These are phyloP conservation scores for Saururus chinensis DNA, from an alignment of 164 flowering plant genomes.

Conservation along the genomic window DNA sequence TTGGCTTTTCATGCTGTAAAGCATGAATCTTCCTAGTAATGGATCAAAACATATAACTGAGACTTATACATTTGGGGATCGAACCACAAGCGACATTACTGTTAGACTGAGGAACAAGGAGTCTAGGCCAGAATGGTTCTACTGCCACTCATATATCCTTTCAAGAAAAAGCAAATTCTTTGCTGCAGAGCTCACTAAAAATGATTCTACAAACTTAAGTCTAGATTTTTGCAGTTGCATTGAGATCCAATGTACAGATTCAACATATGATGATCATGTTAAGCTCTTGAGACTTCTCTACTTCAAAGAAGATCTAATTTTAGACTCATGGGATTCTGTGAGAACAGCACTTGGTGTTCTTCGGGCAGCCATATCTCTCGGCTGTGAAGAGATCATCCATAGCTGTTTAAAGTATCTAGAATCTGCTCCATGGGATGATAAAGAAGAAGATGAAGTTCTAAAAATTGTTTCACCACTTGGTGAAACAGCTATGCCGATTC, in stretches of 20 bases:
- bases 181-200: slow-evolving; percentile 13
- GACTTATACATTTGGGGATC: slow-evolving; percentile 26
- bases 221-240: slow-evolving; percentile 16
- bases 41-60: background rate
- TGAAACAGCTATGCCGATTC: slow-evolving; percentile 44
- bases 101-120: slow-evolving; percentile 30
- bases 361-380: slow-evolving; percentile 23
- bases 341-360: slow-evolving; percentile 42
- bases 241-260: slow-evolving; percentile 35
- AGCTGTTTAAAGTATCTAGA: slow-evolving; percentile 48
- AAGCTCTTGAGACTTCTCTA: slow-evolving; percentile 38
- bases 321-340: slow-evolving; percentile 41
- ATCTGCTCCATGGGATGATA: slow-evolving; percentile 57
- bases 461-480: slow-evolving; percentile 34
- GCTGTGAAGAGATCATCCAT: slow-evolving; percentile 36
- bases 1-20: background rate
- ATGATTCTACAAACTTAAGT: background rate
- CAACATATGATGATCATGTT: slow-evolving; percentile 33
- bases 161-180: slow-evolving; percentile 37
- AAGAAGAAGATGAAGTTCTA: slow-evolving; percentile 47
- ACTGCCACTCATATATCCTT: slow-evolving; percentile 37
- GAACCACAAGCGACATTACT: slow-evolving; percentile 27
- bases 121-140: slow-evolving; percentile 34
- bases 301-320: slow-evolving; percentile 21
- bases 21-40: background rate